phyloP scores from a whole-genome alignment of 2,329 filamentous ascomycete genomes.

The Pseudocercospora pini-densiflorae region DNA sequence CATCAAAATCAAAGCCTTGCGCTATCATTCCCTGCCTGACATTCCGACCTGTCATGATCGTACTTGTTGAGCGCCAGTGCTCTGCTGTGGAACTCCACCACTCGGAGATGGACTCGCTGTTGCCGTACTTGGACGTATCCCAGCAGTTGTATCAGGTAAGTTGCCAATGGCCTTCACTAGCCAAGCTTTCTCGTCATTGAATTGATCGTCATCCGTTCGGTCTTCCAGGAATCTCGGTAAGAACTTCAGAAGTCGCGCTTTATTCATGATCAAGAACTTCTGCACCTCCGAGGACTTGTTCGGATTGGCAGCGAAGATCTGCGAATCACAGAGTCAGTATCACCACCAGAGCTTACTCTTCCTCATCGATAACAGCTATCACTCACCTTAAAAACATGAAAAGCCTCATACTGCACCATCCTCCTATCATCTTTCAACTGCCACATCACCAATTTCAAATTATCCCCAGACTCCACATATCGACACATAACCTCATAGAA shows the following conservation, averaged over 20 bases:
- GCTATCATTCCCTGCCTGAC: not conserved
- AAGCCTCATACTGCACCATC: slow-evolving; percentile 99
- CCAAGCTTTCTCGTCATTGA: slow-evolving; percentile 97
- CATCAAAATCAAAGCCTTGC: not conserved
- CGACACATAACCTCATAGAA: slow-evolving; percentile 99
- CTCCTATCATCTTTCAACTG: slow-evolving; percentile 91
- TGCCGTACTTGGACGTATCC: slow-evolving; percentile 21
- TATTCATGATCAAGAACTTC: slow-evolving; percentile 94
- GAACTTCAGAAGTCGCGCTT: slow-evolving; percentile 87
- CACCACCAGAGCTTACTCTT: slow-evolving; percentile 14
- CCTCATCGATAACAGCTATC: no score
- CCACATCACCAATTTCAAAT: slow-evolving; percentile 99
- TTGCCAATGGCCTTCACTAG: slow-evolving; percentile 84
- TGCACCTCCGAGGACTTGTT: slow-evolving; percentile 97
- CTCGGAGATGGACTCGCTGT: not conserved
- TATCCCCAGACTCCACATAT: slow-evolving; percentile 93
- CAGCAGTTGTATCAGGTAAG: slow-evolving; percentile 40
- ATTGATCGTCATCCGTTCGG: slow-evolving; percentile 95
- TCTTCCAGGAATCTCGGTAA: slow-evolving; percentile 92
- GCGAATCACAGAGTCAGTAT: slow-evolving; percentile 15
- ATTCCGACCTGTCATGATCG: not conserved
- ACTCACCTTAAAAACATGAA: slow-evolving; percentile 93
- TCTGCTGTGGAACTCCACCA: slow-evolving; percentile 1
- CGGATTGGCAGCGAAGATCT: slow-evolving; percentile 97
- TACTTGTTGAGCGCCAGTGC: slow-evolving; percentile 2